Evolutionary conservation across 2,329 filamentous ascomycete species (phyloP).

Genomic region (Zarea fungicola): DNA sequence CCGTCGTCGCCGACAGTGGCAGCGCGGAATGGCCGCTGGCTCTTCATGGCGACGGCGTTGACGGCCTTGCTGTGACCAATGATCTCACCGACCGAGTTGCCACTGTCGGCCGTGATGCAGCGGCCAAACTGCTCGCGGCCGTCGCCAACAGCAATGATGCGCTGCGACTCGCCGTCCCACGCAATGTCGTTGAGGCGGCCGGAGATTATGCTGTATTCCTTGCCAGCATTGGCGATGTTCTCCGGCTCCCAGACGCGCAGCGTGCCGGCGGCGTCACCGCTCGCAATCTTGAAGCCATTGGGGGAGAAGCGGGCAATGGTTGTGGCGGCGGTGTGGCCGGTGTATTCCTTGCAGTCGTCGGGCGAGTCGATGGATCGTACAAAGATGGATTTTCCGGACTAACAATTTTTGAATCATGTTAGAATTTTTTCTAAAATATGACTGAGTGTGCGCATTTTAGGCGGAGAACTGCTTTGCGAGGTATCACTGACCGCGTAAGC

Average conservation of each 20-base stretch:
- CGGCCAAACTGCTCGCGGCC: conserved; percentile 91
- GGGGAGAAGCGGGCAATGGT: conserved; percentile 93
- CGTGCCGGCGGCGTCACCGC: conserved; percentile 76
- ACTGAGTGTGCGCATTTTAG: fast-evolving
- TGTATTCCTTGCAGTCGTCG: conserved; percentile 81
- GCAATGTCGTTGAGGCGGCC: conserved; percentile 94
- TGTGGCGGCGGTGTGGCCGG: conserved; percentile 79
- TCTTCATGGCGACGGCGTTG: conserved; percentile 85
- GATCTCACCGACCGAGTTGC: conserved; percentile 93
- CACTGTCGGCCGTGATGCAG: conserved; percentile 91
- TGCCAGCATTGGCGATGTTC: conserved; percentile 78
- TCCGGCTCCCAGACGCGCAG: conserved; percentile 93
- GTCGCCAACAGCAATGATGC: conserved; percentile 92
- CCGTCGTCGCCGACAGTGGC: conserved; percentile 89
- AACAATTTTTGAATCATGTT: neutral
- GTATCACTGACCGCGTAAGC: conserved; percentile 74
- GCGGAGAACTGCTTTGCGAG: neutral
- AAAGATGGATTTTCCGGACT: conserved; percentile 97
- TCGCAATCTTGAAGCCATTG: conserved; percentile 90
- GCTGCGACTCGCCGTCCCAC: conserved; percentile 95
- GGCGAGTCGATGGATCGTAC: conserved; percentile 91
- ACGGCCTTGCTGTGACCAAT: conserved; percentile 85
- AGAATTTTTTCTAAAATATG: neutral
- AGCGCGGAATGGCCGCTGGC: conserved; percentile 84
- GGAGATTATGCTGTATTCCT: conserved; percentile 90